Conservation (phyloP, 2,329 filamentous ascomycete genomes). For the Colletotrichum kahawae region DNA sequence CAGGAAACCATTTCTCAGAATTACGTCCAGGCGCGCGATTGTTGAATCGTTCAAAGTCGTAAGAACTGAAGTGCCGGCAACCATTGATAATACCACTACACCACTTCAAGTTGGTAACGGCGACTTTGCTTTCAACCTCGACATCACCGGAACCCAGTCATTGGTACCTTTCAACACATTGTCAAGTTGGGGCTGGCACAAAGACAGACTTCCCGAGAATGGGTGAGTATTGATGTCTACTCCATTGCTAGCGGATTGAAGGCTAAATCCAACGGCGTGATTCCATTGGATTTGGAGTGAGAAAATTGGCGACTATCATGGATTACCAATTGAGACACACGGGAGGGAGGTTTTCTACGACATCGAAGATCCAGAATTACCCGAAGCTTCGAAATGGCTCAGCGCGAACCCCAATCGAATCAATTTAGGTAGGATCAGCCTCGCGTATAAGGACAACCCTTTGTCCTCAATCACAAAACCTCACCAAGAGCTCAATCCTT, state of each 20-base stretch:
- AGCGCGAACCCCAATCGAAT: conserved; percentile 51
- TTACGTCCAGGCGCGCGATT: neutral
- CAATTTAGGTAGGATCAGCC: conserved; percentile 45
- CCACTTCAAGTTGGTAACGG: conserved; percentile 53
- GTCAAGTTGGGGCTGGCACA: conserved; percentile 55
- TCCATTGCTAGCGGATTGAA: neutral
- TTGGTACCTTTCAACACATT: conserved; percentile 50
- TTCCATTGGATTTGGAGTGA: neutral
- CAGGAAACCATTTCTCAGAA: neutral
- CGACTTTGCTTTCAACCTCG: conserved; percentile 51
- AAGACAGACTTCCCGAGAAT: conserved; percentile 47
- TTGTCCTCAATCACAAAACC: conserved; percentile 35
- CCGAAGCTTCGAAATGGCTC: conserved; percentile 49
- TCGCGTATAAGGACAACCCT: conserved; percentile 36
- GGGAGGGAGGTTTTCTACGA: conserved; percentile 41
- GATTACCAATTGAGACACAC: conserved; percentile 34
- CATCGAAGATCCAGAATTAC: conserved; percentile 36
- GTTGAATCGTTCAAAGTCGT: neutral
- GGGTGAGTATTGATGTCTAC: conserved; percentile 2
- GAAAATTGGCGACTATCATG: conserved; percentile 11
- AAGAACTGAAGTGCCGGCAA: neutral
- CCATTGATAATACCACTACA: neutral
- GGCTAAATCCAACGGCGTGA: neutral
- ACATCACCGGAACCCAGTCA: conserved; percentile 48
- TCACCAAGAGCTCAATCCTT: conserved; percentile 39